A percentile compares a stretch with the other conserved stretches of the same genome.
phyloP scores from a whole-genome alignment of 495 filamentous ascomycete genomes.

The Clohesyomyces aquaticus region DNA sequence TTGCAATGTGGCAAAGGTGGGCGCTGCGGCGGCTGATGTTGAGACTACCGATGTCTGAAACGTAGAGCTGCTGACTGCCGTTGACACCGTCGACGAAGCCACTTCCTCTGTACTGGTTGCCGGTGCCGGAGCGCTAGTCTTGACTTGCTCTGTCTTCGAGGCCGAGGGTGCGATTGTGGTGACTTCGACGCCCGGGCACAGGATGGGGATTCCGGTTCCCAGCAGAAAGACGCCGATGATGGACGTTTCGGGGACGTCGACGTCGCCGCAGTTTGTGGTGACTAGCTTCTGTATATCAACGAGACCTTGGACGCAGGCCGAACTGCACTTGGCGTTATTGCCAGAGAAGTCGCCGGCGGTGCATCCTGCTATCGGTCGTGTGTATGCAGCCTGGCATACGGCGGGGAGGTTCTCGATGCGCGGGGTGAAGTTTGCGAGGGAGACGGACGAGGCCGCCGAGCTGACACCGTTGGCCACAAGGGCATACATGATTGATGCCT shows the following conservation, averaged over 20 bases:
- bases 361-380: constrained; percentile 20
- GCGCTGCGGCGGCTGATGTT: not conserved
- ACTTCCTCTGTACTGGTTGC: not conserved
- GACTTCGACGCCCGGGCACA: constrained; percentile 27
- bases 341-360: constrained; percentile 24
- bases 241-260: constrained; percentile 27
- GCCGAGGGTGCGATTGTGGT: constrained; percentile 11
- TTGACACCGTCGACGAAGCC: not conserved
- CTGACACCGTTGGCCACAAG: constrained; percentile 18
- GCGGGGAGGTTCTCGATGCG: constrained; percentile 30
- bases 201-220: constrained; percentile 25
- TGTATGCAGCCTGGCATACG: constrained; percentile 35
- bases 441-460: constrained; percentile 11
- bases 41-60: not conserved
- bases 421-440: constrained; percentile 39
- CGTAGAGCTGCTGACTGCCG: not conserved
- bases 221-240: constrained; percentile 36
- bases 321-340: constrained; percentile 15
- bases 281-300: constrained; percentile 18
- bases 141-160: constrained; percentile 2
- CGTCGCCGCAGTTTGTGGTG: constrained; percentile 9
- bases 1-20: not conserved
- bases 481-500: constrained; percentile 10
- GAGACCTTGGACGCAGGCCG: constrained; percentile 29
- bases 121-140: not conserved